Conservation (phyloP, 495 filamentous ascomycete species). For the Pseudomonodictys pantanalensis region DNA sequence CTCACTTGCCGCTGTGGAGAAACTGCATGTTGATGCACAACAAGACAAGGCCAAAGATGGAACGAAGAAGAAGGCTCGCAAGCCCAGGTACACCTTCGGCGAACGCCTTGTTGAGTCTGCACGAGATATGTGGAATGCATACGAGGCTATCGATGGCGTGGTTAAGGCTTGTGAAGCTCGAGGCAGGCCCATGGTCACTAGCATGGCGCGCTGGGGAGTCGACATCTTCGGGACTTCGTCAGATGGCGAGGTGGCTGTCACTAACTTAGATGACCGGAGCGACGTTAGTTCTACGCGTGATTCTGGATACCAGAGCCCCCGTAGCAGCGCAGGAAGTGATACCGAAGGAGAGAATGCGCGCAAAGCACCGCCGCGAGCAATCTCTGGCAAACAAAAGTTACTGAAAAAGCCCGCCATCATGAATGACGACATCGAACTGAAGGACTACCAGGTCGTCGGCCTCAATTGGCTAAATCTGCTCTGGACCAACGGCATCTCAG, state of each 20-base stretch:
- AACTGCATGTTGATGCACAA: slow-evolving; percentile 51
- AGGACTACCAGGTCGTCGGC: slow-evolving; percentile 90
- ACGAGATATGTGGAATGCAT: slow-evolving; percentile 67
- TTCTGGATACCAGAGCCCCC: slow-evolving; percentile 72
- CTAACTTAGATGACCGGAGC: slow-evolving; percentile 50
- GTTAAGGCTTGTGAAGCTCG: slow-evolving; percentile 67
- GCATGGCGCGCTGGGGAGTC: slow-evolving; percentile 76
- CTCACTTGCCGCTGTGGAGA: slow-evolving; percentile 59
- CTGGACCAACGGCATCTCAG: slow-evolving; percentile 70
- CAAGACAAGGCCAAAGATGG: too few species aligned
- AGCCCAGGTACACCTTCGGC: slow-evolving; percentile 54
- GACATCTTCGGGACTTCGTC: slow-evolving; percentile 64
- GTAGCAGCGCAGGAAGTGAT: slow-evolving; percentile 49
- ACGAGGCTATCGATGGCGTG: slow-evolving; percentile 75
- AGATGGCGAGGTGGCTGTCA: slow-evolving; percentile 65
- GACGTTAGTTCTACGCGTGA: slow-evolving; percentile 48
- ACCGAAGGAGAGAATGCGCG: slow-evolving; percentile 51
- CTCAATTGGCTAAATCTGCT: slow-evolving; percentile 89
- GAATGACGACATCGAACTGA: slow-evolving; percentile 66
- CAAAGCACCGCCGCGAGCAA: slow-evolving; percentile 32
- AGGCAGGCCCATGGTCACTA: slow-evolving; percentile 62
- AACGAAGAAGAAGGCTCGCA: slow-evolving; percentile 45
- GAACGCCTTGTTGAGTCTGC: slow-evolving; percentile 72
- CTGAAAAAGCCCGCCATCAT: slow-evolving; percentile 73
- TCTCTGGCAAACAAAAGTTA: slow-evolving; percentile 38